Conservation (phyloP, 495 filamentous ascomycete genomes). For the Lineolata rhizophorae region DNA sequence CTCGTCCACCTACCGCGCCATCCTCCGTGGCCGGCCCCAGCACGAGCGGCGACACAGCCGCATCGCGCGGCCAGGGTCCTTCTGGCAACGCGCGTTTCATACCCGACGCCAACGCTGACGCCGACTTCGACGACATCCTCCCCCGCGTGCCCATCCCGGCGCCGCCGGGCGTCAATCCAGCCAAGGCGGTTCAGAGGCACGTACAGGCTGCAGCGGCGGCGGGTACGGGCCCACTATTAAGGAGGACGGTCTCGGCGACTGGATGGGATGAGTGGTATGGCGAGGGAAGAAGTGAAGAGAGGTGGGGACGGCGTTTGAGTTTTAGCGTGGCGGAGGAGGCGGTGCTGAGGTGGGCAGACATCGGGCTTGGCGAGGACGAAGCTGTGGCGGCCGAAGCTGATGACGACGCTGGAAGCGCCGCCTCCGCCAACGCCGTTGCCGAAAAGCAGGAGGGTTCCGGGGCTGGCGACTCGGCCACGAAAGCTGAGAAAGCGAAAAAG, state of each 20-base stretch:
- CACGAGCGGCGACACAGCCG: too few species aligned
- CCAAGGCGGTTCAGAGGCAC: too few species aligned
- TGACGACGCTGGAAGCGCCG: conserved; percentile 12
- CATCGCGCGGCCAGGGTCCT: too few species aligned
- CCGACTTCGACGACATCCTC: not conserved
- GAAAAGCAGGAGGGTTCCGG: not conserved
- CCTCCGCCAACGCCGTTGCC: conserved; percentile 2
- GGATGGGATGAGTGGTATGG: not conserved
- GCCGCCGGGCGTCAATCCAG: not conserved
- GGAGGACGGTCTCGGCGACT: too few species aligned
- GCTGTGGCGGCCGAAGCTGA: conserved; percentile 9
- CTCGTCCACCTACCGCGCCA: too few species aligned
- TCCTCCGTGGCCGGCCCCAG: too few species aligned
- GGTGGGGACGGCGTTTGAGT: conserved; percentile 63
- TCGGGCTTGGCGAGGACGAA: conserved; percentile 17
- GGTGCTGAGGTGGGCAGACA: conserved; percentile 53
- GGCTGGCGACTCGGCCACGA: too few species aligned
- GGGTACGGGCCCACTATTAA: too few species aligned
- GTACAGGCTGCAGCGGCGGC: too few species aligned
- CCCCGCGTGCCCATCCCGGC: not conserved
- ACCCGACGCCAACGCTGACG: not conserved
- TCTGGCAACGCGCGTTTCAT: too few species aligned
- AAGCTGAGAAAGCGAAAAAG: not conserved
- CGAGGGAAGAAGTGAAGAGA: conserved; percentile 26
- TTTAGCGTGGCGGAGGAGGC: conserved; percentile 83